phyloP scores from a whole-genome alignment of 495 filamentous ascomycete species.

The Neurospora terricola region DNA sequence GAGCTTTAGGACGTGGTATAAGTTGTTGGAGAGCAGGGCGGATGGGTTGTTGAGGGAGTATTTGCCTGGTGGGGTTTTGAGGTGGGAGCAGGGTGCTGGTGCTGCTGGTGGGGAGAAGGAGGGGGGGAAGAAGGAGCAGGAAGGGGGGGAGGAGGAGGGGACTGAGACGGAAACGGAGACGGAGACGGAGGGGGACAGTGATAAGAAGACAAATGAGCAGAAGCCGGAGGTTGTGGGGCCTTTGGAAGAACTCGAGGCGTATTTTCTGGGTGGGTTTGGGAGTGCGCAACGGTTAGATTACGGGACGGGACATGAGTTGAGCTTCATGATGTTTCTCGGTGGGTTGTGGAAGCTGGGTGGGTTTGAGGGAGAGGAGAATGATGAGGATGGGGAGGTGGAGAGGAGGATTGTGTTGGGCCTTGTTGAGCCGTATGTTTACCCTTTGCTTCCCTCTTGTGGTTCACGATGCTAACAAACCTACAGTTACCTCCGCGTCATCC shows the following conservation, averaged over 20 bases:
- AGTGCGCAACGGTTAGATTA: slow-evolving; percentile 87
- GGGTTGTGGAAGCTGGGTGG: slow-evolving; percentile 82
- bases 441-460: background rate
- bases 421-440: slow-evolving; percentile 59
- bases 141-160: slow-evolving; percentile 17
- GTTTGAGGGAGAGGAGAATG: slow-evolving; percentile 50
- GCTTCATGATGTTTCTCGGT: slow-evolving; percentile 84
- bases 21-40: slow-evolving; percentile 50
- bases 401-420: slow-evolving; percentile 70
- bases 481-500: slow-evolving; percentile 75
- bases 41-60: slow-evolving; percentile 49
- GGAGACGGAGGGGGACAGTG: background rate
- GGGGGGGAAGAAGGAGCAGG: too few species aligned
- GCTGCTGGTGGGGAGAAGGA: too few species aligned
- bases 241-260: slow-evolving; percentile 57
- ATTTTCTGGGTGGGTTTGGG: slow-evolving; percentile 81
- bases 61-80: slow-evolving; percentile 44
- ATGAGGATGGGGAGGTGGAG: slow-evolving; percentile 37
- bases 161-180: background rate
- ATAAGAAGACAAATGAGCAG: background rate
- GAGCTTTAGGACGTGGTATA: slow-evolving; percentile 75
- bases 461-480: background rate
- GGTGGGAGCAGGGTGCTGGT: too few species aligned
- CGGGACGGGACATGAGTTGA: slow-evolving; percentile 91
- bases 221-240: background rate